phyloP scores from a whole-genome alignment of 2,329 filamentous ascomycete genomes.

The Rhynchosporium graminicola region DNA sequence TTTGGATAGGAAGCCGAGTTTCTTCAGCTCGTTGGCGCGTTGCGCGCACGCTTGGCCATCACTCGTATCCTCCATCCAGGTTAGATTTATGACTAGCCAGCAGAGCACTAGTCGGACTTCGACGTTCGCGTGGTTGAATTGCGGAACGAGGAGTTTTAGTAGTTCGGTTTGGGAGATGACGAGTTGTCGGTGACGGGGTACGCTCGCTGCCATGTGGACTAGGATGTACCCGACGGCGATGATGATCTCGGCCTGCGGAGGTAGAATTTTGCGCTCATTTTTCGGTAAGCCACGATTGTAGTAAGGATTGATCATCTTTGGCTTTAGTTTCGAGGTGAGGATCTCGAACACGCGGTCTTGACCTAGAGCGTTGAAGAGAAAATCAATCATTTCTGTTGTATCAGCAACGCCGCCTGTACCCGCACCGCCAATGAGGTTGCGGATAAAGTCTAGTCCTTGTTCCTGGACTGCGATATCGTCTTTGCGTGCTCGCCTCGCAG shows the following conservation, averaged over 20 bases:
- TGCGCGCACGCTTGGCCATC: constrained; percentile 67
- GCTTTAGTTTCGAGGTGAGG: constrained; percentile 73
- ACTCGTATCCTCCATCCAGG: constrained; percentile 73
- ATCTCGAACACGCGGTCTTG: constrained; percentile 79
- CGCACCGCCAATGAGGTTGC: constrained; percentile 77
- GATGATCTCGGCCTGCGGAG: constrained; percentile 69
- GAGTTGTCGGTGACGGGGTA: constrained; percentile 74
- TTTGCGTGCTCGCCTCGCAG: constrained; percentile 65
- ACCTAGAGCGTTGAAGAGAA: constrained; percentile 74
- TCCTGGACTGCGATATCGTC: constrained; percentile 87
- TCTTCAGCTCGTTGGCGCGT: constrained; percentile 68
- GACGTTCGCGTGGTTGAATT: constrained; percentile 71
- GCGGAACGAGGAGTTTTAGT: constrained; percentile 68
- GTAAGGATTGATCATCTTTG: constrained; percentile 57
- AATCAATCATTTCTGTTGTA: constrained; percentile 77
- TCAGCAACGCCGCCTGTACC: constrained; percentile 52
- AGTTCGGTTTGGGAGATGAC: constrained; percentile 76
- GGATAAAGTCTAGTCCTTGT: constrained; percentile 84
- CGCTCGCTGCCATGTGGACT: constrained; percentile 83
- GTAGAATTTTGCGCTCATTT: constrained; percentile 53
- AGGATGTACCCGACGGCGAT: constrained; percentile 78
- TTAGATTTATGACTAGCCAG: constrained; percentile 83
- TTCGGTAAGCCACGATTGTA: constrained; percentile 48
- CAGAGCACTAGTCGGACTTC: constrained; percentile 78
- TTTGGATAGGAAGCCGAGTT: constrained; percentile 69